Evolutionary conservation across 108 stramenopile genomes (phyloP).

Genomic region (Skeletonema potamos): DNA sequence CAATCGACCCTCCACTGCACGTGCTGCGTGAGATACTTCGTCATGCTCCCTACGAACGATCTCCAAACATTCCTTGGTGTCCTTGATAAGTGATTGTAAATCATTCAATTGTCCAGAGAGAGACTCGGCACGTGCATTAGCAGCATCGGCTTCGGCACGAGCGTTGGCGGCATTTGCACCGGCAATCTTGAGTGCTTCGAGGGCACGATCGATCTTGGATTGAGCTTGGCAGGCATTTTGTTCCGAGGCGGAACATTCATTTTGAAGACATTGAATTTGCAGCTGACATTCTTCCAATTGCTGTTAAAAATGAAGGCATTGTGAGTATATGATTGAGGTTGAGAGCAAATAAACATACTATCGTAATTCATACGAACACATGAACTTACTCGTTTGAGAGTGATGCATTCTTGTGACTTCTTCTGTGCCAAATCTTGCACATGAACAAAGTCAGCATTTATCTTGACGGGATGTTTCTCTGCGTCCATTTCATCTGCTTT

Average conservation of each 20-base stretch:
- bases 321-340: background rate
- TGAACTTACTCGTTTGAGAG: conserved; percentile 55
- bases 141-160: conserved; percentile 73
- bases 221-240: conserved; percentile 39
- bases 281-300: conserved; percentile 58
- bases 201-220: conserved; percentile 52
- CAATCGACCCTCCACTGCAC: conserved; percentile 46
- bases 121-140: conserved; percentile 56
- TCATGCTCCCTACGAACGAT: conserved; percentile 57
- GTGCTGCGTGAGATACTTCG: conserved; percentile 43
- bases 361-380: background rate
- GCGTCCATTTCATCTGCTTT: conserved; percentile 6
- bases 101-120: conserved; percentile 50
- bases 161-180: conserved; percentile 57
- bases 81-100: conserved; percentile 52
- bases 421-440: conserved; percentile 41
- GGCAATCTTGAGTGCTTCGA: conserved; percentile 62
- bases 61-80: conserved; percentile 55
- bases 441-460: conserved; percentile 15
- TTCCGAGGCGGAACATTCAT: conserved; percentile 44
- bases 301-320: conserved; percentile 8
- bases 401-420: conserved; percentile 50
- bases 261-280: conserved; percentile 44
- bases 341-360: background rate
- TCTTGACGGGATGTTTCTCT: conserved; percentile 6